A percentile compares a stretch with the other conserved stretches of the same genome.
phyloP scores from a whole-genome alignment of 495 filamentous ascomycete genomes.

The Sabuloglossum arenarium region DNA sequence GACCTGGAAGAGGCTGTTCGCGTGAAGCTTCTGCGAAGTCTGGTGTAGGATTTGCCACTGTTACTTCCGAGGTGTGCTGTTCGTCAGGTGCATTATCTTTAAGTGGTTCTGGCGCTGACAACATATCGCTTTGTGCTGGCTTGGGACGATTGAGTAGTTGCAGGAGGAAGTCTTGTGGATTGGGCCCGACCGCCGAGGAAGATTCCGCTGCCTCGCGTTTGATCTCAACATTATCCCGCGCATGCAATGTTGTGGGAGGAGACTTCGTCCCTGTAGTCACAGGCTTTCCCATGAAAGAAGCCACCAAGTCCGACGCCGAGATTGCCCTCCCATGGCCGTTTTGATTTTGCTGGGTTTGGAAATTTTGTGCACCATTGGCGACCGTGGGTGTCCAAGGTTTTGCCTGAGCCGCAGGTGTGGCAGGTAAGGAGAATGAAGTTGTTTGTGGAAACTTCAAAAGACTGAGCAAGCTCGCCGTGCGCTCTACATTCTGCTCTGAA shows the following conservation, averaged over 20 bases:
- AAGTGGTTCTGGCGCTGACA: not conserved
- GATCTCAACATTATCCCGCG: conserved; percentile 10
- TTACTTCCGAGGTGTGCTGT: conserved; percentile 7
- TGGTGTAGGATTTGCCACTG: conserved; percentile 10
- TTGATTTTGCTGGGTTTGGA: conserved; percentile 4
- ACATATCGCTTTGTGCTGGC: conserved; percentile 9
- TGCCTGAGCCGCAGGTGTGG: conserved; percentile 16
- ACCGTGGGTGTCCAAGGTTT: conserved; percentile 8
- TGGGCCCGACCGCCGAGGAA: conserved; percentile 13
- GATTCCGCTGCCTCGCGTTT: conserved; percentile 9
- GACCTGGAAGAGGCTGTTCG: conserved; percentile 8
- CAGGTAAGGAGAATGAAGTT: not conserved
- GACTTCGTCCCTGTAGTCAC: conserved; percentile 11
- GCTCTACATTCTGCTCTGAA: conserved; percentile 28
- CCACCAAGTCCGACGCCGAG: conserved; percentile 42
- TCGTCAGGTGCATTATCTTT: not conserved
- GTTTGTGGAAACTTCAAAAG: conserved; percentile 69
- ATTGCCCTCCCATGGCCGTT: conserved; percentile 29
- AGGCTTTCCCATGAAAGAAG: conserved; percentile 29
- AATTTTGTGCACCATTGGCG: conserved; percentile 3
- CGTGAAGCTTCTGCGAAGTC: conserved; percentile 9
- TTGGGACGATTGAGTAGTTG: conserved; percentile 40
- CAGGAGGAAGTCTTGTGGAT: conserved; percentile 45
- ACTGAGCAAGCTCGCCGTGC: conserved; percentile 54
- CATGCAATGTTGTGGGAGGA: conserved; percentile 13